Conservation (phyloP, 345 rosid genomes). For the Salix exigua region DNA sequence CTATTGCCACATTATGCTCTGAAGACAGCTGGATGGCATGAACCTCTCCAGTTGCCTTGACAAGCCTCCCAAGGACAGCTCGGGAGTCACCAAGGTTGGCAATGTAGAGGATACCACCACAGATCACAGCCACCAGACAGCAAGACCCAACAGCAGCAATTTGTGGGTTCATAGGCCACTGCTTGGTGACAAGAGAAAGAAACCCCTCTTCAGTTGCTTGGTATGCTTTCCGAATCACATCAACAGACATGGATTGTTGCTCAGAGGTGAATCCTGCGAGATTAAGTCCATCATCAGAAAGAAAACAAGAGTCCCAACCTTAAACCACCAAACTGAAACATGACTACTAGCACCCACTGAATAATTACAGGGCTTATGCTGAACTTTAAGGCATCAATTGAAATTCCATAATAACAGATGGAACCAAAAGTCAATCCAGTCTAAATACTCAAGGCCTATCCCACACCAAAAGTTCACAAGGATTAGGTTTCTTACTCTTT, state of each 20-base stretch:
- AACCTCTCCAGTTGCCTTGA: constrained; percentile 31
- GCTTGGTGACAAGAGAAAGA: constrained; percentile 32
- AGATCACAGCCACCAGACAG: constrained; percentile 28
- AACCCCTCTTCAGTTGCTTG: constrained; percentile 36
- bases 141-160: constrained; percentile 37
- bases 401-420: background rate
- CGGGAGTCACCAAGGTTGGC: constrained; percentile 35
- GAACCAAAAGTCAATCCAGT: background rate
- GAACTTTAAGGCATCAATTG: background rate
- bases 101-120: constrained; percentile 24
- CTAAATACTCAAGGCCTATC: background rate
- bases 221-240: constrained; percentile 29
- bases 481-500: constrained; percentile 18
- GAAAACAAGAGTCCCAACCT: background rate
- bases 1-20: constrained; percentile 29
- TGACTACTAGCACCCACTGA: background rate
- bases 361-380: background rate
- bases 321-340: background rate
- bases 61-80: constrained; percentile 29
- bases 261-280: constrained; percentile 27
- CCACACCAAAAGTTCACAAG: background rate
- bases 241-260: constrained; percentile 28
- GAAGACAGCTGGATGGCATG: constrained; percentile 32
- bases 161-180: constrained; percentile 36
- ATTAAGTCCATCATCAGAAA: background rate